phyloP scores from a whole-genome alignment of 345 rosid species.

The Zanthoxylum bungeanum region DNA sequence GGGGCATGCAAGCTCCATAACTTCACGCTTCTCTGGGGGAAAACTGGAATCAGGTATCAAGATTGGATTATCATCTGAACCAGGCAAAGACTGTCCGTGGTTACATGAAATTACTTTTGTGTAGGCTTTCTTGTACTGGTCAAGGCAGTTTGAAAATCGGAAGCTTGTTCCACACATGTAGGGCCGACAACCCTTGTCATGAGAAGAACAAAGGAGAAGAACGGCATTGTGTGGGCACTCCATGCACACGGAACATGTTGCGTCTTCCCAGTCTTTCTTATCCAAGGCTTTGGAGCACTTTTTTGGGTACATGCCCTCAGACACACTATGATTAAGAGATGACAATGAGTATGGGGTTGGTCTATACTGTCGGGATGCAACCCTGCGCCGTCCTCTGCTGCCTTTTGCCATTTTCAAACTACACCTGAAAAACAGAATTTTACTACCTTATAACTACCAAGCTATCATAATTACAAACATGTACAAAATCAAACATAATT shows the following conservation, averaged over 20 bases:
- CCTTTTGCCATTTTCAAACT: conserved; percentile 59
- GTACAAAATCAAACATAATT: neutral
- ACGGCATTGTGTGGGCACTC: conserved; percentile 97
- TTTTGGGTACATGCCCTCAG: conserved; percentile 33
- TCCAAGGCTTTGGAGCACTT: conserved; percentile 52
- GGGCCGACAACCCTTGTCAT: conserved; percentile 96
- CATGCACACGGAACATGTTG: conserved; percentile 93
- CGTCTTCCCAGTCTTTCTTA: conserved; percentile 83
- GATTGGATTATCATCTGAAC: conserved; percentile 32
- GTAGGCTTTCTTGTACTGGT: conserved; percentile 84
- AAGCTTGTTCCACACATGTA: conserved; percentile 99
- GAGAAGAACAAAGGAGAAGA: conserved; percentile 94
- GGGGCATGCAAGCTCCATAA: conserved; percentile 72
- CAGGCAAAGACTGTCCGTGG: conserved; percentile 16
- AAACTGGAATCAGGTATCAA: conserved; percentile 26
- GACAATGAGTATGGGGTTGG: conserved; percentile 48
- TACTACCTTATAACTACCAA: neutral
- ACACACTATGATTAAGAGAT: conserved; percentile 29
- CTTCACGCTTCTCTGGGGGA: conserved; percentile 50
- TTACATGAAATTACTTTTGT: conserved; percentile 48
- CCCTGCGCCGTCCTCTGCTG: conserved; percentile 52
- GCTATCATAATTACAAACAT: neutral
- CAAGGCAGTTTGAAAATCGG: conserved; percentile 91
- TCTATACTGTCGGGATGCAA: conserved; percentile 47
- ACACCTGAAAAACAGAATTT: conserved; percentile 9